Evolutionary conservation across 257 asterid genomes (phyloP).

Genomic region (Solanum bulbocastanum): DNA sequence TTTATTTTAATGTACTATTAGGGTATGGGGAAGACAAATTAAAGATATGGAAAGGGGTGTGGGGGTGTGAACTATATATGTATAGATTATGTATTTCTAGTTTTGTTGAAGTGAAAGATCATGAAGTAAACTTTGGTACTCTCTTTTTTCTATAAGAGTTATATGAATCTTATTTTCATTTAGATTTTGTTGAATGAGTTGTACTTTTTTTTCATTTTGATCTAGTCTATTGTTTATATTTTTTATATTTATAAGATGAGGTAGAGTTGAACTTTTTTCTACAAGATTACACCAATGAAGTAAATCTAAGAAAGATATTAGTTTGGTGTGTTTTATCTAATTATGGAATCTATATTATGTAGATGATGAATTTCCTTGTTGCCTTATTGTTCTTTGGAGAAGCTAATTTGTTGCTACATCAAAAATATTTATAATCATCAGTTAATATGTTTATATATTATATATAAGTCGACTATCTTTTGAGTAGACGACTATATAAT

Average conservation of each 20-base stretch:
- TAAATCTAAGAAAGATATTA: neutral
- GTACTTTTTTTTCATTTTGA: neutral
- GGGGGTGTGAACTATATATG: neutral
- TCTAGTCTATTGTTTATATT: neutral
- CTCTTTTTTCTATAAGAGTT: neutral
- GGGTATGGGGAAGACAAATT: neutral
- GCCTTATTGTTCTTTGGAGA: neutral
- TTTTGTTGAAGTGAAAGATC: neutral
- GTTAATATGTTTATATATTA: neutral
- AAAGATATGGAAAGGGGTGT: neutral
- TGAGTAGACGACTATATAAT: neutral
- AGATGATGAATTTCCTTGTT: neutral
- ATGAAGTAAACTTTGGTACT: slow-evolving; percentile 8
- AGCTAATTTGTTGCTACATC: fast-evolving
- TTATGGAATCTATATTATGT: neutral
- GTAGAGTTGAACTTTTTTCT: neutral
- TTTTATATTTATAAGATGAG: neutral
- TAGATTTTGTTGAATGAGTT: neutral
- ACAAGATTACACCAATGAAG: neutral
- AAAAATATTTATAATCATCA: neutral
- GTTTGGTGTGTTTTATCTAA: neutral
- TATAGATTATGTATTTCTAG: neutral
- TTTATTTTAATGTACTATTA: neutral
- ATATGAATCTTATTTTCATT: neutral
- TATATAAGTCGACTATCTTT: neutral